These are phyloP conservation scores for Phytopythium oedochilum DNA, from an alignment of 352 stramenopile genomes.

Conservation along the genomic window DNA sequence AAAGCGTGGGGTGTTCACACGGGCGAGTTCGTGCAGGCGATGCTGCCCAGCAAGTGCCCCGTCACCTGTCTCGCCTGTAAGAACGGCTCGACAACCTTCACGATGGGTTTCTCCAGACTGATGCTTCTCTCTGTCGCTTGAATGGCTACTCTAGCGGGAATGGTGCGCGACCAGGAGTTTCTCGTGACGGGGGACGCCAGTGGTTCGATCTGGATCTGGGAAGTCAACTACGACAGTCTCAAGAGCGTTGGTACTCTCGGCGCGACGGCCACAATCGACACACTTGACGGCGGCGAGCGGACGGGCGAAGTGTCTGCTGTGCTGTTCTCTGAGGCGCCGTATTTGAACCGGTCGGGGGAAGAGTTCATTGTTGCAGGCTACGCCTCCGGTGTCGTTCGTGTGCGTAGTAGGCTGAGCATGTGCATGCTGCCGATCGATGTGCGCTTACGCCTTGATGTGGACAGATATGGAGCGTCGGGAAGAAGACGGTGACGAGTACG, in stretches of 20 bases:
- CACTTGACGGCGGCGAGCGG: not conserved
- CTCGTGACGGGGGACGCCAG: slow-evolving; percentile 44
- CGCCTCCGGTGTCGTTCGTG: slow-evolving; percentile 40
- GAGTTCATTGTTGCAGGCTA: slow-evolving; percentile 60
- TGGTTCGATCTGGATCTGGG: slow-evolving; percentile 47
- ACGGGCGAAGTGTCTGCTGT: slow-evolving; percentile 47
- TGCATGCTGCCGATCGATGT: no score
- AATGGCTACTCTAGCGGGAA: slow-evolving; percentile 35
- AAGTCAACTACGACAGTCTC: slow-evolving; percentile 40
- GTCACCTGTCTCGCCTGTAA: slow-evolving; percentile 51
- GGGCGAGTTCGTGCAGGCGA: slow-evolving; percentile 31
- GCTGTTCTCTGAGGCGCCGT: slow-evolving; percentile 43
- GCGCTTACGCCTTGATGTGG: no score
- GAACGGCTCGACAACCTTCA: no score
- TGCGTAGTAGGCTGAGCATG: slow-evolving; percentile 9
- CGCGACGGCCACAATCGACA: not conserved
- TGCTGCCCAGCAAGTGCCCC: slow-evolving; percentile 20
- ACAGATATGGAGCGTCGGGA: slow-evolving; percentile 55
- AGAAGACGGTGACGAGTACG: slow-evolving; percentile 30
- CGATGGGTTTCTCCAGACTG: no score
- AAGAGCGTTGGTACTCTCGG: slow-evolving; percentile 6
- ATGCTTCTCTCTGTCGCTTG: not conserved
- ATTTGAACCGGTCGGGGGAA: slow-evolving; percentile 27
- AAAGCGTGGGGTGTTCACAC: slow-evolving; percentile 68
- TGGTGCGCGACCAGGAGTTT: slow-evolving; percentile 56